Base-by-base conservation (phyloP, 129 eudicot species). In the Centrapalus pauciflorus region DNA sequence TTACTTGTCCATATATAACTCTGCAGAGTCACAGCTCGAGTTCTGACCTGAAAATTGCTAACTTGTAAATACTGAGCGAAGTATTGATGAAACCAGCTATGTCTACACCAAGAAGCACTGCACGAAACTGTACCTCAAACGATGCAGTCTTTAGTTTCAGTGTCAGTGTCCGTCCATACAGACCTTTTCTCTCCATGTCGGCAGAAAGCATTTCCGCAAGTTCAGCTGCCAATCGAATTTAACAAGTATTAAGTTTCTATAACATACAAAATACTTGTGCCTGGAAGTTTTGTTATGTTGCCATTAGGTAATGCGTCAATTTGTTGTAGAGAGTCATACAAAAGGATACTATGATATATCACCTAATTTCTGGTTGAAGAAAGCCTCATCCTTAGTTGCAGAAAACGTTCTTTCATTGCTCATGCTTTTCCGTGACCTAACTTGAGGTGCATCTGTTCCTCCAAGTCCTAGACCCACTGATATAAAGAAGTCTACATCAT, bases 381-480 rank as follows among this genome's bases (percentile, higher is more conserved):
- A 75, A 5, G 81, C 79, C 76, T 92, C 95, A 52, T 88, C 82
- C n/a, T 70, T 64, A 4, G 91, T 88, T 72, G 96, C 86, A 49
- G 98, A 80, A 80, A 92, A 92, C 49, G 98, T 92, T 79, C 98
- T 88, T 81, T 88, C 98, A 52, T 58, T 88, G 51, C 98, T 92
- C 66, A 92, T 83, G 68, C 98, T 92, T 75, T 88, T 92, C 57
- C 98, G 74, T 70, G 84, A 65, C 77, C 76, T 77, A 37, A 25
- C 82, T 76, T 83, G 79, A 64, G 98, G 98, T 30, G 87, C 71
- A 62, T 83, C 82, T n/a, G 98, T 88, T 64, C 89, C 83, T 41
- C 98, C 98, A 74, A 92, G 81, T 38, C 98, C 98, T 61, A 92
- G 85, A 49, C 91, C 96, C 55, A 88, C 95, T 54, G 87, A 85